Evolutionary conservation across 306 rosid species (phyloP), one percentile per base, ranked within the genome.

Genomic region (Abrus precatorius): DNA sequence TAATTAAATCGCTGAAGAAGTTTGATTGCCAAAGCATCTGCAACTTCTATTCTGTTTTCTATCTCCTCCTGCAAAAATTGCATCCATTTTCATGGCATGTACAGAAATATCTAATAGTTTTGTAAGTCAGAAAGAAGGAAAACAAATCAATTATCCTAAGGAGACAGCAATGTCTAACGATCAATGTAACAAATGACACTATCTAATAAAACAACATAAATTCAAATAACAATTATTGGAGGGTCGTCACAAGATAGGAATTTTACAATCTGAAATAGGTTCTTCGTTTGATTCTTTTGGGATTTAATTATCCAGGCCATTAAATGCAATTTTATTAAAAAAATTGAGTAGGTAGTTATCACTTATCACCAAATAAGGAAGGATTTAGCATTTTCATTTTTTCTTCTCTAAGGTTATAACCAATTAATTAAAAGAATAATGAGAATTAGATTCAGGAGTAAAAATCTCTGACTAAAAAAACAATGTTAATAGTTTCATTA

Each of bases 1-100:
- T 84, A 85, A 81, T 95, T 93, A 73, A 83, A 89, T n/a, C 98
- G 94, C 76, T 90, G 94, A 72, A 87, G 89, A 84, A 95, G 97
- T 84, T 95, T 95, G 76, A 80, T 84, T 43, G 96, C 93, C 85
- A 93, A 77, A 52, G 99, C 99, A 81, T 95, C 96, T 1, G 88
- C 91, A 77, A 91, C 90, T 80, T 95, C 96, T 67, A 91, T 90
- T 87, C 89, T 86, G 85, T 93, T 90, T 76, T 89, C 98, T 74
- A 93, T 89, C 75, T 91, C 97, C 87, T 90, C 99, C 99, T 95
- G 91, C 76, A 64, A 82, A 20, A 71, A 49, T 40, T 48, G 44
- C 55, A 57, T 69, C 74, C 52, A 76, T 28, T 74, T 71, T 85
- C 41, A 61, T 20, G 62, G 61, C 78, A 20, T 50, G 56, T 6